Evolutionary conservation across 306 rosid genomes (phyloP).

Genomic region (apple (Malus domestica)): DNA sequence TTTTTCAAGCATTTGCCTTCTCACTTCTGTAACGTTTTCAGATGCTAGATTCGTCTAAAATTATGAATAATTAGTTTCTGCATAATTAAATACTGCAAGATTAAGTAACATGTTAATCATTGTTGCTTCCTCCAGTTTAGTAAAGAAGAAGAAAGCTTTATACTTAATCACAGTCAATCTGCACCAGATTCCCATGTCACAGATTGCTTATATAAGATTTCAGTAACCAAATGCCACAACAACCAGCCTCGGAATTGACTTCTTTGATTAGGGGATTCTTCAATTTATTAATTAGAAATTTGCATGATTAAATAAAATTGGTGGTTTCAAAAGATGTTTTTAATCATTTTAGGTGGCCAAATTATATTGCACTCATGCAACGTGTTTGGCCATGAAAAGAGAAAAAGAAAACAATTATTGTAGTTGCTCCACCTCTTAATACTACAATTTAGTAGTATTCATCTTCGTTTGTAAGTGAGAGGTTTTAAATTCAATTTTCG

Average conservation of each 20-base stretch:
- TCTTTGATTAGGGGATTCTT: neutral
- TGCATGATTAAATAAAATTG: neutral
- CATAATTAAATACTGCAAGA: neutral
- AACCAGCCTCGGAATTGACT: neutral
- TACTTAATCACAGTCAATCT: neutral
- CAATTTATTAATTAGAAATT: neutral
- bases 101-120: slow-evolving; percentile 5
- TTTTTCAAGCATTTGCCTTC: neutral
- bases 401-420: neutral
- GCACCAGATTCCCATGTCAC: neutral
- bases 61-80: neutral
- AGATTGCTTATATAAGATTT: neutral
- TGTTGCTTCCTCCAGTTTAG: neutral
- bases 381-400: neutral
- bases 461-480: too few species aligned
- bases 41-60: neutral
- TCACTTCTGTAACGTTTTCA: neutral
- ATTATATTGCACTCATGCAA: neutral
- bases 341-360: neutral
- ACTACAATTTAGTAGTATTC: too few species aligned
- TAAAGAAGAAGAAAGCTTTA: neutral
- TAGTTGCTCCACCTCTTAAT: too few species aligned
- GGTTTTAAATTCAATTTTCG: too few species aligned
- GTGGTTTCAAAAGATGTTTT: neutral
- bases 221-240: slow-evolving; percentile 6